Conservation (phyloP, 345 rosid genomes). For the Corchorus olitorius region DNA sequence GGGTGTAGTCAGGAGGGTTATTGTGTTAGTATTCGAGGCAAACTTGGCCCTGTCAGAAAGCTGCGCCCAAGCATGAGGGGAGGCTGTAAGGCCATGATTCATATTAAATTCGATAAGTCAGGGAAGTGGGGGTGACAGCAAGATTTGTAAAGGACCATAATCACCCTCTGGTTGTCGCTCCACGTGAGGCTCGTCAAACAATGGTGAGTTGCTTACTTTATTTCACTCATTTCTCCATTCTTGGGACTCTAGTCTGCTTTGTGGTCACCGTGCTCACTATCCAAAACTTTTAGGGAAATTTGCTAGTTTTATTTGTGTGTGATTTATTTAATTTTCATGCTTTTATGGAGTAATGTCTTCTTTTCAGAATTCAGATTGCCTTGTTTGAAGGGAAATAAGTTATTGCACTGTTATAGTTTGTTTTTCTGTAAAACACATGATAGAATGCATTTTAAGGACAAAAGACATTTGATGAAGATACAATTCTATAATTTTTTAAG, state of each 20-base stretch:
- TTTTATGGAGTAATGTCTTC: background rate
- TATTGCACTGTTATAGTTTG: background rate
- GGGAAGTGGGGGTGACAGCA: conserved; percentile 87
- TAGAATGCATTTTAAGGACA: background rate
- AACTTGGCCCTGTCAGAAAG: conserved; percentile 67
- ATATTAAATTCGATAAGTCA: conserved; percentile 70
- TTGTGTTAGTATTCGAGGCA: conserved; percentile 78
- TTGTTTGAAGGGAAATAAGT: background rate
- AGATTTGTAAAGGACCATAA: conserved; percentile 84
- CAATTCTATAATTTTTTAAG: background rate
- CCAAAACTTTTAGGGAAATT: background rate
- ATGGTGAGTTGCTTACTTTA: conserved; percentile 44
- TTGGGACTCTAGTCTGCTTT: background rate
- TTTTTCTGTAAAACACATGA: background rate
- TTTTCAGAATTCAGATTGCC: background rate
- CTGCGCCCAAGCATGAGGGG: conserved; percentile 76
- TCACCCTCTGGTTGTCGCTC: conserved; percentile 76
- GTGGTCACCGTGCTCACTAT: background rate
- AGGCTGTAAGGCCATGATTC: conserved; percentile 95
- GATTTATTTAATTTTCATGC: no score
- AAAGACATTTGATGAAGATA: background rate
- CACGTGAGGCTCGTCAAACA: conserved; percentile 82
- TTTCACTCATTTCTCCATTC: background rate
- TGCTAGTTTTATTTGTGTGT: no score
- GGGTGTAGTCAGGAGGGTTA: conserved; percentile 95